phyloP scores from a whole-genome alignment of 208 protist species.

The Crithidia fasciculata region DNA sequence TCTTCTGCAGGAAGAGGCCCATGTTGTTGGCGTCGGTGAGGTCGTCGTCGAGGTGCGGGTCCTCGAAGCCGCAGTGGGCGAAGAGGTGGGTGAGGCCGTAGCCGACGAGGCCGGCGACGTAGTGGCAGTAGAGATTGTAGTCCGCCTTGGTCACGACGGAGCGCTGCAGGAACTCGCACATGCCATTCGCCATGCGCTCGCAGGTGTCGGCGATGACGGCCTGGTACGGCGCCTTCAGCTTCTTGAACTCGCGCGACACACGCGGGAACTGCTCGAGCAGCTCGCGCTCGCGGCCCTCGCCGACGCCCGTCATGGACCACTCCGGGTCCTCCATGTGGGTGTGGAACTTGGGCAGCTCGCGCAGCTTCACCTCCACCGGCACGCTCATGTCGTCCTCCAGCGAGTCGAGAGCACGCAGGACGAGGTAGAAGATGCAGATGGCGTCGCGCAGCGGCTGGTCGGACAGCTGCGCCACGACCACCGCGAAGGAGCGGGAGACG shows the following conservation, averaged over 20 bases:
- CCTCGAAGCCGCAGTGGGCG: conserved; percentile 83
- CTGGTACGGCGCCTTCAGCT: conserved; percentile 76
- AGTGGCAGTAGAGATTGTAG: conserved; percentile 97
- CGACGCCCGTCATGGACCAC: conserved; percentile 63
- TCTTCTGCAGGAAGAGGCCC: conserved; percentile 98
- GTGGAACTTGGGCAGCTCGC: conserved; percentile 81
- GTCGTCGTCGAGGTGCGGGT: conserved; percentile 54
- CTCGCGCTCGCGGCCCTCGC: conserved; percentile 69
- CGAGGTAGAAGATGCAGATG: conserved; percentile 97
- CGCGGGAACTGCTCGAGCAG: conserved; percentile 75
- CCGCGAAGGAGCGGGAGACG: conserved; percentile 93
- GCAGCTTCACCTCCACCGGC: conserved; percentile 64
- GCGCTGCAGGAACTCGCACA: conserved; percentile 92
- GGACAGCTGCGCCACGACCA: conserved; percentile 93
- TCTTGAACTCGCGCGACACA: conserved; percentile 69
- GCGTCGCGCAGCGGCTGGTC: conserved; percentile 78
- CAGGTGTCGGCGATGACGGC: conserved; percentile 94
- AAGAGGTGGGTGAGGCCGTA: conserved; percentile 95
- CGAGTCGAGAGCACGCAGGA: conserved; percentile 95
- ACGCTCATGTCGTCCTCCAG: conserved; percentile 95
- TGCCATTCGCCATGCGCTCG: conserved; percentile 92
- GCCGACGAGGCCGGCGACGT: conserved; percentile 97
- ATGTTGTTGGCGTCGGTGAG: conserved; percentile 91
- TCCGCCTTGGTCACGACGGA: conserved; percentile 83
- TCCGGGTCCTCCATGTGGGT: conserved; percentile 56